Evolutionary conservation across 2,329 filamentous ascomycete species (phyloP).

Genomic region (Nannizzia gypsea): DNA sequence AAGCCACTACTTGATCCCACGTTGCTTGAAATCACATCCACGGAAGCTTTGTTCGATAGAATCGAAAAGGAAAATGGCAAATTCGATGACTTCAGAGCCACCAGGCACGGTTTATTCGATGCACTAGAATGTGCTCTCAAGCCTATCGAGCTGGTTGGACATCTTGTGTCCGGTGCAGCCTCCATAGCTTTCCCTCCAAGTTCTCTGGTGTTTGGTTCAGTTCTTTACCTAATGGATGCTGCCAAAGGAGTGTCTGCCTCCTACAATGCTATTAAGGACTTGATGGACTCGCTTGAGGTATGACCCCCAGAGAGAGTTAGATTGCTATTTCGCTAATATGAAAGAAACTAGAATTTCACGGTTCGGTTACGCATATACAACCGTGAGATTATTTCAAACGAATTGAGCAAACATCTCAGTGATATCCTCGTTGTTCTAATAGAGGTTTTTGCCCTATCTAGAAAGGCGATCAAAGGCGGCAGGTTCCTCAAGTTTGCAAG

Average conservation of each 20-base stretch:
- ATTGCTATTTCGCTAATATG: background rate
- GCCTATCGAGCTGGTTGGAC: conserved; percentile 33
- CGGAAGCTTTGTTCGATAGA: conserved; percentile 24
- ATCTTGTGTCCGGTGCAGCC: conserved; percentile 28
- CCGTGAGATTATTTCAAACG: conserved; percentile 27
- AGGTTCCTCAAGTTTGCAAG: conserved; percentile 33
- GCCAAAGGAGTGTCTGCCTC: conserved; percentile 36
- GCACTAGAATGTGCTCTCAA: conserved; percentile 17
- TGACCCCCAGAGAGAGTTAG: conserved; percentile 1
- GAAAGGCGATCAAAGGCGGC: conserved; percentile 32
- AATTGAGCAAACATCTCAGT: conserved; percentile 32
- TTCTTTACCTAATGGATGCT: conserved; percentile 28
- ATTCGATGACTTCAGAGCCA: conserved; percentile 30
- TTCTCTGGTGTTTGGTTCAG: conserved; percentile 33
- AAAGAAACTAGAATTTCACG: conserved; percentile 31
- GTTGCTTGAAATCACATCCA: conserved; percentile 18
- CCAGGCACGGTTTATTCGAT: conserved; percentile 26
- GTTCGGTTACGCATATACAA: conserved; percentile 33
- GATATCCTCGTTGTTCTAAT: conserved; percentile 36
- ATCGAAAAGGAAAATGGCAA: conserved; percentile 28
- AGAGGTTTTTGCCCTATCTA: conserved; percentile 35
- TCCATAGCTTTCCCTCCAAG: conserved; percentile 33
- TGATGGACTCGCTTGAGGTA: conserved; percentile 31
- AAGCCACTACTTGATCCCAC: conserved; percentile 10
- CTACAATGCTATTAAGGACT: conserved; percentile 37